Evolutionary conservation across 805 yeast genomes (phyloP), one percentile per base, ranked within the genome.

Genomic region (Schwanniomyces pseudopolymorphus): DNA sequence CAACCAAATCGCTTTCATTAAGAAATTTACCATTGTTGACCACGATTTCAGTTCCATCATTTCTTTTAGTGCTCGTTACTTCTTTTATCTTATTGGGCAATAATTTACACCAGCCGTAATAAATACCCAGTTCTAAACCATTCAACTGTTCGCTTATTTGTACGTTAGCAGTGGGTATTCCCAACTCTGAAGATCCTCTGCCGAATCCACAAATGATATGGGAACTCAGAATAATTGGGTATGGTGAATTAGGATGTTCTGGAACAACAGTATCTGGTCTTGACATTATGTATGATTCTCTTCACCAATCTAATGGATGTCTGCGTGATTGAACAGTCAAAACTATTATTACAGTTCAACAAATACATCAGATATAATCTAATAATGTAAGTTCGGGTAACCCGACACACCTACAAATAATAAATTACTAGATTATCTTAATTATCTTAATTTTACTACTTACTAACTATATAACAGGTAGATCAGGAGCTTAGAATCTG

Each of bases 151-250:
- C 75, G 19, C 79, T 69, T 3, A 87, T 78, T 1, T 89, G 86
- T 4, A 92, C 79, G 59, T 92, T 92, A 5, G 97, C 98, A 0
- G 99, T 94, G 2, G 99, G 99, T 38, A 90, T 86, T 0, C 98
- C 98, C 36, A 94, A 74, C 55, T 89, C 97, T 0, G 94, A 66
- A 0, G 97, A 89, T 0, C 99, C 99, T 45, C 99, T 78, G 5
- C 99, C 99, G 67, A 89, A 94, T 0, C 99, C 99, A 25, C 91
- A 75, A 16, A 84, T 74, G 22, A 87, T 76, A 24, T 70, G 69
- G 11, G 84, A 69, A 40, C 66, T 62, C 13, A 61, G 66, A 4
- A 74, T 67, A 3, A 74, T 63, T 0, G 78, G 78, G 44, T 77
- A 71, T 0, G 91, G 91, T 28, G 57, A 72, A 6, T 81, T 80